Conservation (phyloP, 306 rosid species). For the Quercus robur region DNA sequence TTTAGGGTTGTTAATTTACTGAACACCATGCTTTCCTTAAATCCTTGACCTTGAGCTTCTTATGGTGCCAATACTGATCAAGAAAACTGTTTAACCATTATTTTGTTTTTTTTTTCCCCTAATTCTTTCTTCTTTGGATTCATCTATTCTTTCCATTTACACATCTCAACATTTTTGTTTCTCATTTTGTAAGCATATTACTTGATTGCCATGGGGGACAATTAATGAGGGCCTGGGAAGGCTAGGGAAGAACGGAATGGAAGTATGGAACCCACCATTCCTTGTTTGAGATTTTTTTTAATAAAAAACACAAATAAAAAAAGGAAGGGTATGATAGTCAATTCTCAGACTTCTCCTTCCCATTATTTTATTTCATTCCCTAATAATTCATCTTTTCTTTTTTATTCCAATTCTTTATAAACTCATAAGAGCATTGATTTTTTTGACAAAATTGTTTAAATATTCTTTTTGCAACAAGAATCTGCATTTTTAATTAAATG, state of each 20-base stretch:
- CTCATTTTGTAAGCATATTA: background rate
- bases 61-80: background rate
- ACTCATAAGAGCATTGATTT: too few species aligned
- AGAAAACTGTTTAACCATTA: background rate
- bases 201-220: background rate
- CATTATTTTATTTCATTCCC: too few species aligned
- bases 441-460: background rate
- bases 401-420: too few species aligned
- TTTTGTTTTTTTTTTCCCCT: background rate
- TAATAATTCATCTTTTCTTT: too few species aligned
- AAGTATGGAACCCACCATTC: too few species aligned
- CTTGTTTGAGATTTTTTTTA: too few species aligned
- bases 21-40: background rate
- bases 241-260: background rate
- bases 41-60: background rate
- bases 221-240: background rate
- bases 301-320: too few species aligned
- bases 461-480: background rate
- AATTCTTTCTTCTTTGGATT: background rate
- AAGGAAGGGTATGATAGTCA: too few species aligned
- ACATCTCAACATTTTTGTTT: background rate
- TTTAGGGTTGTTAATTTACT: background rate
- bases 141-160: background rate
- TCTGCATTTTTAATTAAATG: background rate
- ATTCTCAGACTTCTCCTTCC: too few species aligned